Evolutionary conservation across 805 yeast genomes (phyloP).

Genomic region (Candida ortonii): DNA sequence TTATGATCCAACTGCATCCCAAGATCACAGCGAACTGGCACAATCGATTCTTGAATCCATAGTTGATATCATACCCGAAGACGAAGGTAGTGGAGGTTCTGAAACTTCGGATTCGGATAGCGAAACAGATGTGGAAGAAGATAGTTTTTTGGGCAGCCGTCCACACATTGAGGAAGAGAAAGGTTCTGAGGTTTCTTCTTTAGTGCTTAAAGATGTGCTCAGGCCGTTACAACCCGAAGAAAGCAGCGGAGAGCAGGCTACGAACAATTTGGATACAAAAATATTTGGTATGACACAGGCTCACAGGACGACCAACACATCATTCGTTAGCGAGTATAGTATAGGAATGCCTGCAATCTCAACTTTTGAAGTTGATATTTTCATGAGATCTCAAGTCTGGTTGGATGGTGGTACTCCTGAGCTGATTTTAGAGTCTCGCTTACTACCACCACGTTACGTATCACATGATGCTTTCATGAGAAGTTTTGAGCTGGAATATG

Average conservation of each 20-base stretch:
- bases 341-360: too few relatives aligned
- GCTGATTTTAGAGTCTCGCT: constrained; percentile 12
- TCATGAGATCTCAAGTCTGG: not conserved
- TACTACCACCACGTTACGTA: constrained; percentile 19
- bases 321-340: not conserved
- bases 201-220: too few relatives aligned
- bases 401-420: too few relatives aligned
- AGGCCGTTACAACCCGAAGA: not conserved
- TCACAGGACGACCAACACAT: not conserved
- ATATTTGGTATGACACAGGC: constrained; percentile 9
- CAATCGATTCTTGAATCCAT: constrained; percentile 8
- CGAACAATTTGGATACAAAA: constrained; percentile 12
- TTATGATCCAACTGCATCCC: not conserved
- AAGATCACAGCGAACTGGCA: not conserved
- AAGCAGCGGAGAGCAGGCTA: not conserved
- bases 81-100: constrained; percentile 7
- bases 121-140: constrained; percentile 23
- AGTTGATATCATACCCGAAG: constrained; percentile 13
- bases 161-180: constrained; percentile 21
- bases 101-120: constrained; percentile 8
- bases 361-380: too few relatives aligned
- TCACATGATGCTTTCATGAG: constrained; percentile 21
- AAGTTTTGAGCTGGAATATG: constrained; percentile 39
- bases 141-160: constrained; percentile 24
- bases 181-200: not conserved